Evolutionary conservation across 306 rosid species (phyloP).

Genomic region (Alnus glutinosa): DNA sequence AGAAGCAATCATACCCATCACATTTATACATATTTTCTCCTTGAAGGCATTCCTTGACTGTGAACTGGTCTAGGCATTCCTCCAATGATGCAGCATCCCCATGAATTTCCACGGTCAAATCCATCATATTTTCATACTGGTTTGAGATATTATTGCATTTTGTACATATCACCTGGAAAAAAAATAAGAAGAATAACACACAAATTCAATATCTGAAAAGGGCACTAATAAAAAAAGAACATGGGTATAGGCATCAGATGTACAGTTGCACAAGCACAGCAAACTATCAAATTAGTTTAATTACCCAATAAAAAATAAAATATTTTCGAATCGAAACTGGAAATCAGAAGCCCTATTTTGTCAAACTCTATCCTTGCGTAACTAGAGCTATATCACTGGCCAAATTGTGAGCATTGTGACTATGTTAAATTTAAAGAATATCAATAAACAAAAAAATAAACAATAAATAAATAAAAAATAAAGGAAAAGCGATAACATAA

Average conservation of each 20-base stretch:
- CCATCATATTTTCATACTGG: constrained; percentile 96
- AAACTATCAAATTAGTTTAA: neutral
- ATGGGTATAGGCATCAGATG: neutral
- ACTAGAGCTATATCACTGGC: neutral
- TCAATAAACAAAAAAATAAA: neutral
- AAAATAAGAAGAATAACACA: constrained; percentile 5
- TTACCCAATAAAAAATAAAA: neutral
- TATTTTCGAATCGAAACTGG: neutral
- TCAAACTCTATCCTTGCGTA: neutral
- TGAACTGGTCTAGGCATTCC: constrained; percentile 94
- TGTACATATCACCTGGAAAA: constrained; percentile 79
- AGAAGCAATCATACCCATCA: constrained; percentile 69
- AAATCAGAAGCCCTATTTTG: neutral
- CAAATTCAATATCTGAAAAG: constrained; percentile 20
- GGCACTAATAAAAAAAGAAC: neutral
- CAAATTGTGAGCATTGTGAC: neutral
- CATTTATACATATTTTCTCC: constrained; percentile 98
- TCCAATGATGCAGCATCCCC: constrained; percentile 92
- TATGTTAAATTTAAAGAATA: neutral
- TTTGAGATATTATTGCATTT: constrained; percentile 74
- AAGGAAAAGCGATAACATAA: neutral
- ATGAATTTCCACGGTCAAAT: constrained; percentile 94
- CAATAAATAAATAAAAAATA: neutral
- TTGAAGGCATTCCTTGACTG: constrained; percentile 77
- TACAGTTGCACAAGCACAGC: neutral